These are phyloP conservation scores for Saraca asoca DNA, from an alignment of 331 rosid genomes.

Conservation along the genomic window DNA sequence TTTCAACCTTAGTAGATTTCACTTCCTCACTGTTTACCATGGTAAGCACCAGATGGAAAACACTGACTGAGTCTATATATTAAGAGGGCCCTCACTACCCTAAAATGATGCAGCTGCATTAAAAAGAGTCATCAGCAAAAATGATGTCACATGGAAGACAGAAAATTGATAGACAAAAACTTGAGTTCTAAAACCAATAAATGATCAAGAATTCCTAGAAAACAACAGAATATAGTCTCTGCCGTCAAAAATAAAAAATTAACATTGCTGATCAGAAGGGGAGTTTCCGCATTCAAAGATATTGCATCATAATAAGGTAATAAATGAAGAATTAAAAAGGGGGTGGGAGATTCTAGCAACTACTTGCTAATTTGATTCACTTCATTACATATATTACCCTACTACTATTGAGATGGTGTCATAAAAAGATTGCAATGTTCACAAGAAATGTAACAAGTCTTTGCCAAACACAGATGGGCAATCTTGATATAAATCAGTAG, in stretches of 20 bases:
- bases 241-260: not conserved
- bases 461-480: not conserved
- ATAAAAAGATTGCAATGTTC: conserved; percentile 17
- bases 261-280: not conserved
- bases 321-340: too few relatives aligned
- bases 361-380: too few relatives aligned
- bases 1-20: conserved; percentile 63
- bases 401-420: conserved; percentile 6
- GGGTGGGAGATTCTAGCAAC: too few relatives aligned
- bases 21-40: conserved; percentile 86
- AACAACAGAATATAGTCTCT: not conserved
- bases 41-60: conserved; percentile 31
- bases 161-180: conserved; percentile 7
- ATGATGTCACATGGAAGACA: conserved; percentile 14
- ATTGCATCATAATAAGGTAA: too few relatives aligned
- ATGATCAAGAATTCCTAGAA: not conserved
- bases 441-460: not conserved
- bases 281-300: conserved; percentile 18
- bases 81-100: conserved; percentile 12
- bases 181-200: conserved; percentile 16
- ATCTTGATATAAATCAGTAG: not conserved
- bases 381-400: too few relatives aligned
- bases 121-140: conserved; percentile 20
- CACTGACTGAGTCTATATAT: not conserved
- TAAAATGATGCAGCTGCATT: conserved; percentile 35